A percentile compares a stretch with the other conserved stretches of the same genome.
These are phyloP conservation scores for Umbelopsis ramanniana DNA, from an alignment of 192 early-diverging fungal species.

Conservation along the genomic window DNA sequence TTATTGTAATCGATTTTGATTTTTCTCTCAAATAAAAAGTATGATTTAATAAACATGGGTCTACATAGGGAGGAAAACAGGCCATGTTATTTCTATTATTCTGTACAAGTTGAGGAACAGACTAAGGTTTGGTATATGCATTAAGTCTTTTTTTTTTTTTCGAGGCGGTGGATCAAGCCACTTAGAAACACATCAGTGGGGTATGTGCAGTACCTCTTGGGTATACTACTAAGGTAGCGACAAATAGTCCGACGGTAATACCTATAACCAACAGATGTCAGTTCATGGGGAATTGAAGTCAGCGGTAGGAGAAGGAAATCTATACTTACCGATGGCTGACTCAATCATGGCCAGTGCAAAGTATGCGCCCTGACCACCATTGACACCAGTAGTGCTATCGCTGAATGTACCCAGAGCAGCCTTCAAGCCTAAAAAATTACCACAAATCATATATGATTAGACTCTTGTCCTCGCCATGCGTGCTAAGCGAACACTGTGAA, in stretches of 20 bases:
- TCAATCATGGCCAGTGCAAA: conserved; percentile 57
- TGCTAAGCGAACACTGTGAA: neutral
- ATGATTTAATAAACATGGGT: neutral
- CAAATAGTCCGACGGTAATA: conserved; percentile 71
- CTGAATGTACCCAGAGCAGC: conserved; percentile 40
- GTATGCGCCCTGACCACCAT: conserved; percentile 43
- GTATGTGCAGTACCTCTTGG: conserved; percentile 50
- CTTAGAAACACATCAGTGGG: conserved; percentile 48
- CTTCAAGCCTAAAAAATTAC: conserved; percentile 31
- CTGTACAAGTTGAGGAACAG: neutral
- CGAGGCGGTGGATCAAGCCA: no score
- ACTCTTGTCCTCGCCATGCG: no score
- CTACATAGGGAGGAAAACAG: neutral
- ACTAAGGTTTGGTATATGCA: neutral
- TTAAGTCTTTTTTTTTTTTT: neutral
- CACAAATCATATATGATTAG: no score
- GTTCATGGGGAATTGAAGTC: neutral
- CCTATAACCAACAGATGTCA: conserved; percentile 52
- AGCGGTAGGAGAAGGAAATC: neutral
- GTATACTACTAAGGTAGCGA: conserved; percentile 64
- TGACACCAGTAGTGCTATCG: conserved; percentile 1
- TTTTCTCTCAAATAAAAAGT: neutral
- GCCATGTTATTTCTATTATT: neutral
- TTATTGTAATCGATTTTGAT: neutral
- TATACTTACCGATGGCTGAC: conserved; percentile 32